phyloP scores from a whole-genome alignment of 805 yeast species.

The Lipomyces sp. region DNA sequence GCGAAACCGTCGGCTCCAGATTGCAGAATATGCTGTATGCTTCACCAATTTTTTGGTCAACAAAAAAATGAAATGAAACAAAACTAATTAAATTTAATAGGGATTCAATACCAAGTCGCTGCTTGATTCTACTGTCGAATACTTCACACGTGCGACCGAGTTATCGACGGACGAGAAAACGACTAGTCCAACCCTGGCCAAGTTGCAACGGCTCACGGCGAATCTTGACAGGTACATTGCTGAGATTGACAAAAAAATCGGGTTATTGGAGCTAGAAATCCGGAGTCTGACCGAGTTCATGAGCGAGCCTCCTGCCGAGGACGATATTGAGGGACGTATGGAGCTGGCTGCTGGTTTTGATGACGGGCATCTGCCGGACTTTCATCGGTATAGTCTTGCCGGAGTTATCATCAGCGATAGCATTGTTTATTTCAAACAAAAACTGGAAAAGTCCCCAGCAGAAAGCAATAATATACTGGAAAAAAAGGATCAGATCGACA shows the following conservation, averaged over 20 bases:
- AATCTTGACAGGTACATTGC: slow-evolving; percentile 12
- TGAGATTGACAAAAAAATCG: slow-evolving; percentile 23
- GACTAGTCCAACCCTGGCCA: not conserved
- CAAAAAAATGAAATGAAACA: not conserved
- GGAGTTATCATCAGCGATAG: slow-evolving; percentile 30
- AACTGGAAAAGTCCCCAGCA: not conserved
- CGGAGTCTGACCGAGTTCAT: slow-evolving; percentile 12
- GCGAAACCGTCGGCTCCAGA: not conserved
- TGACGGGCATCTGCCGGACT: slow-evolving; percentile 17
- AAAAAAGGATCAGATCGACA: not conserved
- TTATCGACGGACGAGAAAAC: not conserved
- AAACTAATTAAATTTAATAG: not conserved
- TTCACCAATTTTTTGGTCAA: not conserved
- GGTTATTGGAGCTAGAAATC: slow-evolving; percentile 13
- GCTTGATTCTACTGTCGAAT: slow-evolving; percentile 14
- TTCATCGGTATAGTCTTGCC: slow-evolving; percentile 33
- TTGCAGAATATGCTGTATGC: slow-evolving; percentile 12
- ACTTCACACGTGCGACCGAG: not conserved
- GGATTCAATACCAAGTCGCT: slow-evolving; percentile 20
- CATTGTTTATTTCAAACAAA: slow-evolving; percentile 12
- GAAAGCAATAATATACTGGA: not conserved
- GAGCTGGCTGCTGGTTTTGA: not conserved
- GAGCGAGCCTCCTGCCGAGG: slow-evolving; percentile 24
- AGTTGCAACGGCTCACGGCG: slow-evolving; percentile 3
- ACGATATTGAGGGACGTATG: slow-evolving; percentile 16